Conservation (phyloP, 257 asterid genomes). For the Solanum chmielewskii region DNA sequence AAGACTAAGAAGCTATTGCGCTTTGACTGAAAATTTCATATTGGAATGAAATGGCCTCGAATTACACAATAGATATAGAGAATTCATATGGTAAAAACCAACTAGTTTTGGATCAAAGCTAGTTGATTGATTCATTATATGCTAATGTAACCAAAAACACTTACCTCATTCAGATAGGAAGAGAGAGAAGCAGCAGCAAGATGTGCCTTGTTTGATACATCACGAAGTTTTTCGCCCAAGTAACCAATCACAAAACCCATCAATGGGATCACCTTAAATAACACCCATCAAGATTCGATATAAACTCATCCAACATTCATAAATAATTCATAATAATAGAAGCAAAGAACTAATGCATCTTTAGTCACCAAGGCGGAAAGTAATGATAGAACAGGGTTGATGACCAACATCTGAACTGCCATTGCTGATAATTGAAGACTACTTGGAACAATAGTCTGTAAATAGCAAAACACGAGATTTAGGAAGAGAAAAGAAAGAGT, state of each 20-base stretch:
- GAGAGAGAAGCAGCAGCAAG: slow-evolving; percentile 68
- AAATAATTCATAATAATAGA: background rate
- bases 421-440: slow-evolving; percentile 68
- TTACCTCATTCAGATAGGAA: slow-evolving; percentile 81
- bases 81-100: background rate
- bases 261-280: slow-evolving; percentile 54
- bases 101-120: background rate
- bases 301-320: background rate
- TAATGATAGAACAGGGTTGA: slow-evolving; percentile 63
- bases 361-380: slow-evolving; percentile 66
- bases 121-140: background rate
- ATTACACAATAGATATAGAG: background rate
- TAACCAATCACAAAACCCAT: slow-evolving; percentile 58
- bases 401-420: slow-evolving; percentile 72
- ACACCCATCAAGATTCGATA: slow-evolving; percentile 1
- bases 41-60: background rate
- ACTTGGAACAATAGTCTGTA: slow-evolving; percentile 67
- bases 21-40: background rate
- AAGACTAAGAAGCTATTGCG: background rate
- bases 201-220: slow-evolving; percentile 54
- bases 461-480: background rate
- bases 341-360: background rate
- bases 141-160: background rate
- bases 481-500: background rate
- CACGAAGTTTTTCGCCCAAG: slow-evolving; percentile 78